phyloP scores from a whole-genome alignment of 805 yeast genomes.

The Spathaspora sp. region DNA sequence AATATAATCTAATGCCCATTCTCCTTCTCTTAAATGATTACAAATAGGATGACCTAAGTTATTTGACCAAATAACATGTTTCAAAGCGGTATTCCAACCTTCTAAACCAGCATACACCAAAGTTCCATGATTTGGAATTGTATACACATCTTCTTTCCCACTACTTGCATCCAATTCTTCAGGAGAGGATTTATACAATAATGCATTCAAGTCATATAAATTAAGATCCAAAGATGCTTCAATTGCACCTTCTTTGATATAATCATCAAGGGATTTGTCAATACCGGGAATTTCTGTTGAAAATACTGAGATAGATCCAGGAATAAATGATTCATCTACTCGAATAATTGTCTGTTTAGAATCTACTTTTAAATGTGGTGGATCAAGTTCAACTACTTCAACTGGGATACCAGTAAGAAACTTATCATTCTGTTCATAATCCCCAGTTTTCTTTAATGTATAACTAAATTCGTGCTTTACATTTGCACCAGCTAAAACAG shows the following conservation, averaged over 20 bases:
- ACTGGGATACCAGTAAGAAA: slow-evolving; percentile 65
- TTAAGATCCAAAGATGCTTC: slow-evolving; percentile 62
- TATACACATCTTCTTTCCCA: slow-evolving; percentile 71
- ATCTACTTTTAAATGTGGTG: slow-evolving; percentile 46
- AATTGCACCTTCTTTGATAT: slow-evolving; percentile 70
- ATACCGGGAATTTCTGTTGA: slow-evolving; percentile 67
- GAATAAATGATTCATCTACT: slow-evolving; percentile 66
- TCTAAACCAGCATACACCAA: slow-evolving; percentile 87
- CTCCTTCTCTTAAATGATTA: slow-evolving; percentile 74
- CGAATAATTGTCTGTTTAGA: slow-evolving; percentile 50
- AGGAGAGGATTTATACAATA: slow-evolving; percentile 74
- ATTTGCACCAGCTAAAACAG: slow-evolving; percentile 55
- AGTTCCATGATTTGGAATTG: slow-evolving; percentile 68
- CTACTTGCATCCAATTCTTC: slow-evolving; percentile 82
- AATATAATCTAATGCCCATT: slow-evolving; percentile 85
- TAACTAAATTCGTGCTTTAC: slow-evolving; percentile 59
- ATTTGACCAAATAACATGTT: slow-evolving; percentile 59
- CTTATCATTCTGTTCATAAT: slow-evolving; percentile 34
- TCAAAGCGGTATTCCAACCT: slow-evolving; percentile 81
- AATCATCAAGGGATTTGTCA: slow-evolving; percentile 60
- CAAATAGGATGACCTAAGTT: slow-evolving; percentile 83
- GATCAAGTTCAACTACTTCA: slow-evolving; percentile 47
- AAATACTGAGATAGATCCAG: slow-evolving; percentile 86
- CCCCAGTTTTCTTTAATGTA: slow-evolving; percentile 51
- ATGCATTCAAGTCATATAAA: slow-evolving; percentile 68